Conservation (phyloP, 192 early-diverging fungal genomes). For the Entomortierella lignicola region DNA sequence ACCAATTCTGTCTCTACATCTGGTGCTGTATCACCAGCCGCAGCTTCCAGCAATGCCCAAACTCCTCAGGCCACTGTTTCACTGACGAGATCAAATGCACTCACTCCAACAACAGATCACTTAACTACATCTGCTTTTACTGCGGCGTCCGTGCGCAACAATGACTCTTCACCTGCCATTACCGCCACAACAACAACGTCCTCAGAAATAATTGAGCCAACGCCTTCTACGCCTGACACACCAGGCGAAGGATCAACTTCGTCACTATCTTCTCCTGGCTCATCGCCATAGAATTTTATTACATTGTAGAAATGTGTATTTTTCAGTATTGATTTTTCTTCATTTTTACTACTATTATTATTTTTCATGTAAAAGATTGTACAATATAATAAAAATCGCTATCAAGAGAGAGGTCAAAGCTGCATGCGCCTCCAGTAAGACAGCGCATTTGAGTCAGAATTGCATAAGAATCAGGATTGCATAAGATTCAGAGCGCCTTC, state of each 20-base stretch:
- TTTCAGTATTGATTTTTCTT: not conserved
- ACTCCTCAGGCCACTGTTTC: not conserved
- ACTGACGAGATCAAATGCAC: not conserved
- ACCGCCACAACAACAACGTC: not conserved
- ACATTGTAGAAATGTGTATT: not conserved
- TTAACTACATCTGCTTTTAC: not conserved
- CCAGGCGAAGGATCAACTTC: constrained; percentile 6
- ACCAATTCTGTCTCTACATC: not conserved
- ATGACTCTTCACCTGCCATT: not conserved
- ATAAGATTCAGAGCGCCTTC: too few relatives aligned
- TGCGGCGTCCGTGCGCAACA: constrained; percentile 7
- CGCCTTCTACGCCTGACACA: not conserved
- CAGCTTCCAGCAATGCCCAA: too few relatives aligned
- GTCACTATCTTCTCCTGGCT: constrained; percentile 12
- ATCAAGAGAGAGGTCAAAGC: not conserved
- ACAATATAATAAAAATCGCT: not conserved
- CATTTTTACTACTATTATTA: not conserved
- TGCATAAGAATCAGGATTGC: too few relatives aligned
- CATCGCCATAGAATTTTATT: not conserved
- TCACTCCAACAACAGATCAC: constrained; percentile 2
- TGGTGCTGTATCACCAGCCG: not conserved
- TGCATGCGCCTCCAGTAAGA: not conserved
- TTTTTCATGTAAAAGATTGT: not conserved
- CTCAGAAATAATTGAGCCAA: not conserved
- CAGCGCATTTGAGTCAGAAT: not conserved